A percentile compares a stretch with the other conserved stretches of the same genome.
phyloP scores from a whole-genome alignment of 2,329 filamentous ascomycete species.

The Epichloe gansuensis region DNA sequence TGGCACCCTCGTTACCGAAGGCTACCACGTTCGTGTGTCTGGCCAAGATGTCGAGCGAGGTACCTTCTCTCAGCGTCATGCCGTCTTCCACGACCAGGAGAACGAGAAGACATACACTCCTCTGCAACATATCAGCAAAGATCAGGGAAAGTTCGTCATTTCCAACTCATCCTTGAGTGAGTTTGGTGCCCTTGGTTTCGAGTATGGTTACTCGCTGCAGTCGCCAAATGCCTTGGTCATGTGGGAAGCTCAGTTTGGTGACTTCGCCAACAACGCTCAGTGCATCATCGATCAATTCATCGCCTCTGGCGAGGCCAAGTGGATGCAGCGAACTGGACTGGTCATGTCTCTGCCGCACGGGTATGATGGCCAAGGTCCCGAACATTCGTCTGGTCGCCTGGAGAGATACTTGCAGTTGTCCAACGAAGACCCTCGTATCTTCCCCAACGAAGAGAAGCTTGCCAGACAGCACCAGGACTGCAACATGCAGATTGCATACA shows the following conservation, averaged over 20 bases:
- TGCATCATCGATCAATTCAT: slow-evolving; percentile 99
- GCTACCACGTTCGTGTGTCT: slow-evolving; percentile 93
- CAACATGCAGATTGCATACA: slow-evolving; percentile 98
- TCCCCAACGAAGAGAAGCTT: slow-evolving; percentile 78
- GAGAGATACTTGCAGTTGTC: slow-evolving; percentile 95
- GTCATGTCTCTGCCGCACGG: slow-evolving; percentile 95
- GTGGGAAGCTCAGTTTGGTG: slow-evolving; percentile 99
- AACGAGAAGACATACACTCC: slow-evolving; percentile 88
- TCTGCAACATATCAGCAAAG: slow-evolving; percentile 74
- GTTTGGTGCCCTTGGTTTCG: slow-evolving; percentile 74
- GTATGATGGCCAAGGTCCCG: slow-evolving; percentile 95
- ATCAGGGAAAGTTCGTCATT: slow-evolving; percentile 93
- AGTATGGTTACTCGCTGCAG: slow-evolving; percentile 95
- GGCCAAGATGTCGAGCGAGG: slow-evolving; percentile 99
- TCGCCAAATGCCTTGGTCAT: slow-evolving; percentile 96
- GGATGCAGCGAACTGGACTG: slow-evolving; percentile 94
- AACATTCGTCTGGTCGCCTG: slow-evolving; percentile 94
- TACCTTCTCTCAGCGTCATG: slow-evolving; percentile 96
- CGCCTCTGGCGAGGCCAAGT: slow-evolving; percentile 94
- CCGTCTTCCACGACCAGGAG: slow-evolving; percentile 95
- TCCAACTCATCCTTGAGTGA: slow-evolving; percentile 81
- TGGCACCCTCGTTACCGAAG: slow-evolving; percentile 79
- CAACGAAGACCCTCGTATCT: slow-evolving; percentile 93
- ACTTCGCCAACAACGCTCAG: slow-evolving; percentile 99
- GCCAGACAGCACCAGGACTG: slow-evolving; percentile 97